These are phyloP conservation scores for Guyanaporus albipodus DNA, from an alignment of 768 basidiomycete species.

Conservation along the genomic window DNA sequence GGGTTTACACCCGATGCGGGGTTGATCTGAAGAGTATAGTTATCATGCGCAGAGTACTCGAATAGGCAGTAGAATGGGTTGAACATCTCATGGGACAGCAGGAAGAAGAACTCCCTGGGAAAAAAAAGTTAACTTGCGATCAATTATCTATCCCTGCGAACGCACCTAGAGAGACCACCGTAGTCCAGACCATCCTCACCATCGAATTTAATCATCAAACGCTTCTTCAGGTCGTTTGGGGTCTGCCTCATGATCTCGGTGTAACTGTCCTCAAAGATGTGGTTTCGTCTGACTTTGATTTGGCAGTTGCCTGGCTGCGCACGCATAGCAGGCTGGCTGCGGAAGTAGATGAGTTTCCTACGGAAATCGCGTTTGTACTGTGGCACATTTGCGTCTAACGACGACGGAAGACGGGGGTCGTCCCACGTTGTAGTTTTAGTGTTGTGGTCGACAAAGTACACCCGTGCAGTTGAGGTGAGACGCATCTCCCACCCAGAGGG, in stretches of 20 bases:
- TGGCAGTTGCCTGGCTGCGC: conserved; percentile 99
- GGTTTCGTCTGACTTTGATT: conserved; percentile 96
- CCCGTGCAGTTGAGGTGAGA: conserved; percentile 93
- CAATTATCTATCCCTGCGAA: conserved; percentile 4
- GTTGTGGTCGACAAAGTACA: conserved; percentile 99
- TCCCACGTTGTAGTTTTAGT: conserved; percentile 99
- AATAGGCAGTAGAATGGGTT: conserved; percentile 99
- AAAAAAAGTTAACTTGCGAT: conserved; percentile 7
- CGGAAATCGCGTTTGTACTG: conserved; percentile 99
- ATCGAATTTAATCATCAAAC: conserved; percentile 99
- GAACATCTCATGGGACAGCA: conserved; percentile 99
- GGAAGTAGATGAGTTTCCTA: conserved; percentile 98
- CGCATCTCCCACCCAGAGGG: conserved; percentile 99
- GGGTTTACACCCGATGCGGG: no score
- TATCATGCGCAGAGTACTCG: conserved; percentile 99
- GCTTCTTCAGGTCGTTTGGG: conserved; percentile 96
- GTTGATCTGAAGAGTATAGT: conserved; percentile 99
- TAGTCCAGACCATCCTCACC: conserved; percentile 99
- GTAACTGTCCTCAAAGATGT: conserved; percentile 99
- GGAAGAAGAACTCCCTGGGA: conserved; percentile 99
- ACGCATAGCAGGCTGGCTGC: conserved; percentile 96
- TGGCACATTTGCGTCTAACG: conserved; percentile 93
- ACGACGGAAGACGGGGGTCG: conserved; percentile 93
- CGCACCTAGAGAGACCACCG: conserved; percentile 91
- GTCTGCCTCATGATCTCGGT: conserved; percentile 99